Base-by-base conservation (phyloP, 2,329 filamentous ascomycete genomes). In the Didymella lethalis region DNA sequence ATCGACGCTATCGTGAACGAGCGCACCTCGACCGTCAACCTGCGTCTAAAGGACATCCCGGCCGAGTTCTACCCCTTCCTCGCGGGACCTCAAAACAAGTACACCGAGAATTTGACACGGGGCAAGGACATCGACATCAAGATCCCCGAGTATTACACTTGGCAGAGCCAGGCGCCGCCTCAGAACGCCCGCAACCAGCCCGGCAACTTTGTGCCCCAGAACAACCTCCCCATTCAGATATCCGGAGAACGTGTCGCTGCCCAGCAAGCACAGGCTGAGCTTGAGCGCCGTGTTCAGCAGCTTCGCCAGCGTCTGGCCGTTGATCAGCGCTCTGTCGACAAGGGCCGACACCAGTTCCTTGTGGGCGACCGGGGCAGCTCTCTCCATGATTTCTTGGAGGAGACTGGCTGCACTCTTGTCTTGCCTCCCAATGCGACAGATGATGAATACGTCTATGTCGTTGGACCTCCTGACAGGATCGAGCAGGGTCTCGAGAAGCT, bases 1-100 rank as follows among this genome's bases (percentile, higher is more conserved):
- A 95, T 99, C 70, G 84, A 92, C 71, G 90, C 89, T 70, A 97
- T 98, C 74, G 92, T 92, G 55, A 90, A 90, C 69, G 93, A 97
- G 78, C 89, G 92, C 62, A 88, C 91, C 52, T 90, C 92, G 54
- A 94, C 90, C 67, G 86, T 93, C 72, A 95, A 87, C 79, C 85
- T 92, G 57, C 92, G 91, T 69, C 79, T 99, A 65, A 92, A 89
- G 77, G 88, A 89, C 48, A 90, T 99, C 59, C 93, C 95, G 7
- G 86, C 92, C 26, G 93, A 97, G 75, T 96, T 95, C 78, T 99
- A 95, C 79, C 94, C 94, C 51, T 99, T 99, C 82, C 89, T 99
- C 76, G 90, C 92, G 25, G 93, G 93, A 48, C 87, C 89, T 10
- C 86, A 90, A 75, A 91, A 93, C 74, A 82, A 85, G 46, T 81